phyloP scores from a whole-genome alignment of 2,329 filamentous ascomycete species.

The Alternaria brassicicola region DNA sequence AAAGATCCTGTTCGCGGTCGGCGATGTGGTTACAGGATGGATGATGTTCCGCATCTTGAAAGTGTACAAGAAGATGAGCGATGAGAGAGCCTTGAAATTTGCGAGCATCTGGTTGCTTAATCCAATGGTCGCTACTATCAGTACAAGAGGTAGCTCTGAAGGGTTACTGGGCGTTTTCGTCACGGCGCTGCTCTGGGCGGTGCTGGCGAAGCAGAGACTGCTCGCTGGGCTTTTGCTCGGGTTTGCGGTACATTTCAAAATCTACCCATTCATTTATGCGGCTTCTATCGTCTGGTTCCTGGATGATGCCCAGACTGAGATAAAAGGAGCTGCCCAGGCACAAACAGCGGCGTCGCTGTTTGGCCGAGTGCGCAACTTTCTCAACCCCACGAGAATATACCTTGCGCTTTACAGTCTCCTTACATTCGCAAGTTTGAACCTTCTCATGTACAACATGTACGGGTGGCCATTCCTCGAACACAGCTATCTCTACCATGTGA shows the following conservation, averaged over 20 bases:
- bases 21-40: slow-evolving; percentile 85
- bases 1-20: slow-evolving; percentile 82
- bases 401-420: slow-evolving; percentile 69
- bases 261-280: slow-evolving; percentile 97
- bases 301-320: slow-evolving; percentile 58
- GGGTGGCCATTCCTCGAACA: slow-evolving; percentile 82
- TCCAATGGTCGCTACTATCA: slow-evolving; percentile 97
- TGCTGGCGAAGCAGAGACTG: slow-evolving; percentile 64
- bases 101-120: slow-evolving; percentile 93
- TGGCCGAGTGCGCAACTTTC: slow-evolving; percentile 27
- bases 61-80: slow-evolving; percentile 42
- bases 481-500: slow-evolving; percentile 91
- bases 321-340: slow-evolving; percentile 4
- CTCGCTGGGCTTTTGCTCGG: slow-evolving; percentile 80
- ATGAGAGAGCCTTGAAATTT: slow-evolving; percentile 68
- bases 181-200: slow-evolving; percentile 81
- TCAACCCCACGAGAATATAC: slow-evolving; percentile 56
- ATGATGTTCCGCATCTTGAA: slow-evolving; percentile 67
- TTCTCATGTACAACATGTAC: slow-evolving; percentile 77
- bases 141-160: slow-evolving; percentile 91
- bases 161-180: slow-evolving; percentile 86
- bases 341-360: slow-evolving; percentile 27
- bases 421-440: slow-evolving; percentile 77
- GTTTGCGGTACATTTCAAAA: slow-evolving; percentile 93
- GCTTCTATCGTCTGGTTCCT: slow-evolving; percentile 82